A percentile compares a stretch with the other conserved stretches of the same genome.
Evolutionary conservation across 768 basidiomycete species (phyloP).

Genomic region (Ramaria sp.): DNA sequence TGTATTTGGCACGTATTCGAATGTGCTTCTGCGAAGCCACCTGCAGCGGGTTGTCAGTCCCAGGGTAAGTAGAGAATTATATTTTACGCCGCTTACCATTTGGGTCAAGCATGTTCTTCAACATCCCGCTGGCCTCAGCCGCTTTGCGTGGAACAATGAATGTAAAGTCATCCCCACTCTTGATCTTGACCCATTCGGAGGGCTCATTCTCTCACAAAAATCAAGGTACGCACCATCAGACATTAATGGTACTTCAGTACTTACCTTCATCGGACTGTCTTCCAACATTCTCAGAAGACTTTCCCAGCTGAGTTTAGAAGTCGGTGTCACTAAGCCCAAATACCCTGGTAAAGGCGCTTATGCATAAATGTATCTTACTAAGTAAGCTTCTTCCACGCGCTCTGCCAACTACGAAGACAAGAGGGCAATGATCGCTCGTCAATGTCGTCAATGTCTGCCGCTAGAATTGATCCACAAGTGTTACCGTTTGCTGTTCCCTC

Average conservation of each 20-base stretch:
- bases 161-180: constrained; percentile 69
- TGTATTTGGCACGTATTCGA: constrained; percentile 54
- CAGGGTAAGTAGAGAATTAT: neutral
- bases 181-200: constrained; percentile 63
- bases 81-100: constrained; percentile 36
- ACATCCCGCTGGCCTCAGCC: constrained; percentile 68
- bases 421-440: neutral
- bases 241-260: neutral
- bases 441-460: neutral
- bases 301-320: too few relatives aligned
- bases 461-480: neutral
- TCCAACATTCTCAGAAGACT: neutral
- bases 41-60: constrained; percentile 23
- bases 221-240: neutral
- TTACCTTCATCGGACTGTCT: neutral
- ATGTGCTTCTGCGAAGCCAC: constrained; percentile 64
- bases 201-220: neutral
- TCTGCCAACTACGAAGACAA: too few relatives aligned
- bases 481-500: neutral
- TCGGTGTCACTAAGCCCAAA: too few relatives aligned
- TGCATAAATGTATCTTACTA: too few relatives aligned
- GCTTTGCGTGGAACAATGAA: constrained; percentile 71
- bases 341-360: too few relatives aligned
- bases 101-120: constrained; percentile 70
- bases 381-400: too few relatives aligned